These are phyloP conservation scores for Capillidium heterosporum DNA, from an alignment of 371 early-diverging fungal species.

Conservation along the genomic window DNA sequence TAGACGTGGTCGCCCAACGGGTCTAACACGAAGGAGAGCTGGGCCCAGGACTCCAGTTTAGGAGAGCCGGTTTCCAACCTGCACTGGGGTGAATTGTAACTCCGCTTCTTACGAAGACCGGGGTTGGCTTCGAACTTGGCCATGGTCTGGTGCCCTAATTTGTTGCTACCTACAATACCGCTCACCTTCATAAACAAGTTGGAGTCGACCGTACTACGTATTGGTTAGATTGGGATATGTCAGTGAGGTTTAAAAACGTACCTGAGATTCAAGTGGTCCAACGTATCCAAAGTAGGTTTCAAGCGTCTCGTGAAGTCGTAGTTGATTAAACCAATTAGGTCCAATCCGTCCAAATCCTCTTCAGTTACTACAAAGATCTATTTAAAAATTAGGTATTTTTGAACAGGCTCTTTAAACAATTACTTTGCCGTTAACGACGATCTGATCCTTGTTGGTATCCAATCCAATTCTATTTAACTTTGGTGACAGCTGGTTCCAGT, in stretches of 20 bases:
- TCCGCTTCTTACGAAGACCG: neutral
- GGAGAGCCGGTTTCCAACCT: neutral
- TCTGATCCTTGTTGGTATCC: too few relatives aligned
- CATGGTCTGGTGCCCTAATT: neutral
- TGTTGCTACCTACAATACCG: neutral
- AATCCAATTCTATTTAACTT: too few relatives aligned
- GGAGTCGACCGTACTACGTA: neutral
- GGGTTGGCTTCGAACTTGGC: neutral
- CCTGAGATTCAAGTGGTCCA: too few relatives aligned
- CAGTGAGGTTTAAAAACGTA: neutral
- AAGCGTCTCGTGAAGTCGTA: constrained; percentile 24
- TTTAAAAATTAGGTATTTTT: constrained; percentile 6
- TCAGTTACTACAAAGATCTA: neutral
- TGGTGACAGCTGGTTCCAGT: too few relatives aligned
- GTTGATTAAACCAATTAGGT: constrained; percentile 12
- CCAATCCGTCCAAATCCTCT: constrained; percentile 20
- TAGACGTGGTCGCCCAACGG: constrained; percentile 60
- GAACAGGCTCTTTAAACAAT: too few relatives aligned
- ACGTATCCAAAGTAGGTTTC: constrained; percentile 6
- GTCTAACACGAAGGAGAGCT: constrained; percentile 36
- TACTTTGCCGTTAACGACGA: too few relatives aligned
- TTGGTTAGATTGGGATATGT: neutral
- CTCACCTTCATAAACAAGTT: neutral
- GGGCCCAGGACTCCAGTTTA: neutral
- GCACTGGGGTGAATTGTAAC: neutral